Evolutionary conservation across 768 basidiomycete species (phyloP), one percentile per base, ranked within the genome.

Genomic region (Termitomyces sp.): DNA sequence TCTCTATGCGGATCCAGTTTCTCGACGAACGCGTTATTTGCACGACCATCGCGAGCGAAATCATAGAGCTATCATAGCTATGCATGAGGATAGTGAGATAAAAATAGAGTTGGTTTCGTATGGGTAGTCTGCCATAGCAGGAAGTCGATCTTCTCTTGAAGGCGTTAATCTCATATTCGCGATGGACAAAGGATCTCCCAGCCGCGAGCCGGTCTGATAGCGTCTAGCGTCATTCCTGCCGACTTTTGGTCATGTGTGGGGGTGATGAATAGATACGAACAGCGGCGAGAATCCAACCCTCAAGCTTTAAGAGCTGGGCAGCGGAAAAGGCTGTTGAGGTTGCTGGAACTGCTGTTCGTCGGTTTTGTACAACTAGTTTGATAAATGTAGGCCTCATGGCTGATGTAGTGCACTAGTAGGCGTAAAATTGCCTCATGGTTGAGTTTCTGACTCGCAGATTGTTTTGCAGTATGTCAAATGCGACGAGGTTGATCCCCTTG

Each of bases 211-310:
- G 86, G 91, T 66, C 78, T 98, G 47, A 89, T 91, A 50, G 90
- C 95, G 2, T 94, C 91, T 91, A 50, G 90, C 95, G 2, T 94
- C 91, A 1, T 98, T 95, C 71, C 75, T 98, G 63, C 95, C 97
- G 73, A 93, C 93, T 15, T 23, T 74, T 97, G 40, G 84, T 98
- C 63, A 98, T 98, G 95, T 93, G 89, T 56, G 94, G 97, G 75
- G 95, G 95, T n/a, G 90, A 95, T 62, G 80, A 82, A 58, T 97
- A 92, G 91, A 81, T 98, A 21, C 74, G 76, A 55, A 86, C 38
- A 23, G 23, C 23, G 2, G 23, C 23, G 2, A 2, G 23, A 23
- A 23, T 23, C 23, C 23, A 23, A 23, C 23, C 23, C 23, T 23
- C 2, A 23, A 23, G 87, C 91, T 3, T 72, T 96, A 56, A 82